Conservation (phyloP, 2,329 filamentous ascomycete species). For the Phialophora chinensis region DNA sequence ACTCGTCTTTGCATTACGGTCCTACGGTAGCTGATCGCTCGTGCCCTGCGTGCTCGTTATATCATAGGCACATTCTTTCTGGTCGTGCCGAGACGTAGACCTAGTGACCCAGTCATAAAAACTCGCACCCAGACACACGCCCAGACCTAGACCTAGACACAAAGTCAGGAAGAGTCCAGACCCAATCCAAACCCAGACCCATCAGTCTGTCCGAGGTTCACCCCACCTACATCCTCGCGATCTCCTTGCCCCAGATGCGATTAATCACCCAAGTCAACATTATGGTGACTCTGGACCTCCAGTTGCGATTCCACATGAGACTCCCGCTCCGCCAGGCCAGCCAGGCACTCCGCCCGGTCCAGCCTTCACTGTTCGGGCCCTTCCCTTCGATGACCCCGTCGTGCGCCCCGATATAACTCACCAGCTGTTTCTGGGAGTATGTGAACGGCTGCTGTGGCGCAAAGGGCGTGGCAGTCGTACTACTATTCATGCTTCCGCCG, state of each 20-base stretch:
- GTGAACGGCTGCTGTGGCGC: conserved; percentile 42
- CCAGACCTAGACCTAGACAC: too few species aligned
- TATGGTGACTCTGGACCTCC: conserved; percentile 45
- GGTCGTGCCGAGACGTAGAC: too few species aligned
- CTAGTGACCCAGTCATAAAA: too few species aligned
- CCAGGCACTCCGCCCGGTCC: conserved; percentile 52
- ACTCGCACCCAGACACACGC: too few species aligned
- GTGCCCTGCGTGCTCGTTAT: too few species aligned
- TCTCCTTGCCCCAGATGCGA: conserved; percentile 44
- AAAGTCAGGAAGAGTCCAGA: too few species aligned
- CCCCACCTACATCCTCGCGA: conserved; percentile 38
- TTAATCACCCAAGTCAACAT: conserved; percentile 45
- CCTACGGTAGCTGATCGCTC: too few species aligned
- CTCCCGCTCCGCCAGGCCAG: conserved; percentile 52
- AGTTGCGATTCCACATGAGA: conserved; percentile 46
- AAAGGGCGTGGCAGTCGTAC: background rate
- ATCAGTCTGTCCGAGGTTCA: too few species aligned
- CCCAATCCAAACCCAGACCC: too few species aligned
- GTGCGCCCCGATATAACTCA: conserved; percentile 51
- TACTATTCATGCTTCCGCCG: background rate
- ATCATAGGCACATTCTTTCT: too few species aligned
- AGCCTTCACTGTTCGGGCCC: conserved; percentile 39
- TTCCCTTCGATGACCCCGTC: conserved; percentile 52
- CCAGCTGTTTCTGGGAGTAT: conserved; percentile 47
- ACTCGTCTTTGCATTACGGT: too few species aligned